Evolutionary conservation across 495 filamentous ascomycete species (phyloP).

Genomic region (Poronia punctata): DNA sequence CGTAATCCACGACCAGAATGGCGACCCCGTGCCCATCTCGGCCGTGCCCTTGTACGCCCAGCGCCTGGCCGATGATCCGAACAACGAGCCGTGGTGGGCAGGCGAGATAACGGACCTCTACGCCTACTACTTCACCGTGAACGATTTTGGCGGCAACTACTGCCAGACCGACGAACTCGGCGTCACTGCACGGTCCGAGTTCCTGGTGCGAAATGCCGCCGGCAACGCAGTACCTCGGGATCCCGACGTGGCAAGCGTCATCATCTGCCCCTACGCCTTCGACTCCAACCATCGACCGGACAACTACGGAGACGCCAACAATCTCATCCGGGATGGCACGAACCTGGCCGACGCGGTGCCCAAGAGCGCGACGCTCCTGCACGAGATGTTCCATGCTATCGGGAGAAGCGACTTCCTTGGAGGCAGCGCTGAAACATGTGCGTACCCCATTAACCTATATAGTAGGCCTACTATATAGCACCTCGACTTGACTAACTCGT

Average conservation of each 20-base stretch:
- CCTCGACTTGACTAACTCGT: too few species aligned
- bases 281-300: background rate
- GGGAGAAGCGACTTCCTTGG: background rate
- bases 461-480: too few species aligned
- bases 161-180: background rate
- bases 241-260: background rate
- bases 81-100: background rate
- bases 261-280: background rate
- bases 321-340: background rate
- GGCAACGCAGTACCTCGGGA: background rate
- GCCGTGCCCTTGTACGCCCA: background rate
- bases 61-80: background rate
- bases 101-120: background rate
- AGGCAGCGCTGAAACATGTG: background rate
- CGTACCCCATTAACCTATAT: too few species aligned
- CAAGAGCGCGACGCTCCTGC: background rate
- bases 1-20: background rate
- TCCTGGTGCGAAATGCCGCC: background rate
- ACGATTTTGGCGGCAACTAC: background rate
- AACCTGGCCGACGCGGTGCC: background rate
- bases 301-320: background rate
- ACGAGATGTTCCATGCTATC: background rate
- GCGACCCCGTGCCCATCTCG: background rate
- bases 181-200: background rate
- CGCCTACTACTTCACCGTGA: constrained; percentile 1